Evolutionary conservation across 805 yeast species (phyloP).

Genomic region (Pichia nanzhaoensis): DNA sequence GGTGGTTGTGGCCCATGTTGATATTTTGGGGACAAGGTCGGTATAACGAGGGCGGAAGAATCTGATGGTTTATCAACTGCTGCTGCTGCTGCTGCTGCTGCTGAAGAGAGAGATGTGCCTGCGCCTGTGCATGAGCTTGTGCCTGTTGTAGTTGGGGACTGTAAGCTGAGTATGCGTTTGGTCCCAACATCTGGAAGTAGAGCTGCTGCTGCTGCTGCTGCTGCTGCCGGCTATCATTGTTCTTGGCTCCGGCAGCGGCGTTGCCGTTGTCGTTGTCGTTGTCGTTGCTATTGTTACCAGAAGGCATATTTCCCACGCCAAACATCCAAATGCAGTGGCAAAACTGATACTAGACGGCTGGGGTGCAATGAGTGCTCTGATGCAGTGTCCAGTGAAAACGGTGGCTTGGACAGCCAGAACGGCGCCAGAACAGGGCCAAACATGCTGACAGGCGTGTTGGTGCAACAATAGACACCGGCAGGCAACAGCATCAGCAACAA

Average conservation of each 20-base stretch:
- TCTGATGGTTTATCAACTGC: constrained; percentile 1
- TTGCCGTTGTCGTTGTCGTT: constrained; percentile 6
- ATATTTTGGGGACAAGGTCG: constrained; percentile 4
- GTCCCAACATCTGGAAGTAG: constrained; percentile 1
- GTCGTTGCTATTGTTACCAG: constrained; percentile 4
- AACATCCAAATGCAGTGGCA: too few relatives aligned
- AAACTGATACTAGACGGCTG: too few relatives aligned
- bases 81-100: background rate
- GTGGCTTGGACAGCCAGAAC: too few relatives aligned
- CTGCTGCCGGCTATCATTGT: too few relatives aligned
- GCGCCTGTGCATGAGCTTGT: constrained; percentile 5
- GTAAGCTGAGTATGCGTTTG: constrained; percentile 1
- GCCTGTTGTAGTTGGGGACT: constrained; percentile 6
- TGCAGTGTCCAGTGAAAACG: too few relatives aligned
- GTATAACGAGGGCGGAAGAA: background rate
- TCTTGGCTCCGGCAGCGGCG: too few relatives aligned
- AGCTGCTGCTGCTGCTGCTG: background rate
- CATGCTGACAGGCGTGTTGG: too few relatives aligned
- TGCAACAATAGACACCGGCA: too few relatives aligned
- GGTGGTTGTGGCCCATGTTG: background rate
- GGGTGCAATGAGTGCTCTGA: too few relatives aligned
- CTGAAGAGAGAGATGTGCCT: constrained; percentile 1
- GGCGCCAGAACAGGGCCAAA: too few relatives aligned
- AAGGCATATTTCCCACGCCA: too few relatives aligned
- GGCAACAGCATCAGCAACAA: too few relatives aligned